Percentiles rank a stretch among this genome's conserved stretches.
phyloP scores from a whole-genome alignment of 2,329 filamentous ascomycete species.

The Neurospora sp. region DNA sequence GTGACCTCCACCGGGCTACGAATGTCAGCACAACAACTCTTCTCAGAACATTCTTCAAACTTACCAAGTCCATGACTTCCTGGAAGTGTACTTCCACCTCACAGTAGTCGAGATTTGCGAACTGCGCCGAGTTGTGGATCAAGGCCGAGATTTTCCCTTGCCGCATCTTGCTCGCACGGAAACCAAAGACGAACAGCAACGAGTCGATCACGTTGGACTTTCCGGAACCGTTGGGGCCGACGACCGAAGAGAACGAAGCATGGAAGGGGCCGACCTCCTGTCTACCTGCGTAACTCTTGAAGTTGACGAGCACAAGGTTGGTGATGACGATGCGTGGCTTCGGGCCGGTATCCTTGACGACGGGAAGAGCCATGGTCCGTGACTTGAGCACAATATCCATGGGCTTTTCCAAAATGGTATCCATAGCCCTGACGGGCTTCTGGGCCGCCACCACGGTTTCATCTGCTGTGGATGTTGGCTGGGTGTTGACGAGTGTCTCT shows the following conservation, averaged over 20 bases:
- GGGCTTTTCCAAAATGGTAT: constrained; percentile 72
- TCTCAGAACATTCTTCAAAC: constrained; percentile 9
- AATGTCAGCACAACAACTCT: neutral
- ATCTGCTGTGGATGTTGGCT: constrained; percentile 33
- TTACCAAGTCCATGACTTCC: constrained; percentile 76
- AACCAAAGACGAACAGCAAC: constrained; percentile 96
- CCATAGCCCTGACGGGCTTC: constrained; percentile 65
- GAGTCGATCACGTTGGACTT: constrained; percentile 99
- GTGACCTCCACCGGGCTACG: constrained; percentile 55
- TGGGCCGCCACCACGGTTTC: constrained; percentile 40
- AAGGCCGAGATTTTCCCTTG: constrained; percentile 96
- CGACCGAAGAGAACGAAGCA: constrained; percentile 92
- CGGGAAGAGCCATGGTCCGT: constrained; percentile 54
- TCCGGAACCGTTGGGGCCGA: constrained; percentile 93
- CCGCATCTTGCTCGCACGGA: constrained; percentile 97
- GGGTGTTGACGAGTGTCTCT: constrained; percentile 55
- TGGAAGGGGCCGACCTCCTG: constrained; percentile 97
- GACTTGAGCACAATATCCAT: constrained; percentile 93
- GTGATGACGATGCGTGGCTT: constrained; percentile 88
- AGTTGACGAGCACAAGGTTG: constrained; percentile 85
- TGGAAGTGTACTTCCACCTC: constrained; percentile 97
- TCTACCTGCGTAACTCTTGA: constrained; percentile 95
- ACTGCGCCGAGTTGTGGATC: constrained; percentile 90
- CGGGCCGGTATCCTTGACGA: constrained; percentile 65
- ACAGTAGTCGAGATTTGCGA: constrained; percentile 77